phyloP scores from a whole-genome alignment of 176 grass and related monocot genomes.

The Juncus effusus region DNA sequence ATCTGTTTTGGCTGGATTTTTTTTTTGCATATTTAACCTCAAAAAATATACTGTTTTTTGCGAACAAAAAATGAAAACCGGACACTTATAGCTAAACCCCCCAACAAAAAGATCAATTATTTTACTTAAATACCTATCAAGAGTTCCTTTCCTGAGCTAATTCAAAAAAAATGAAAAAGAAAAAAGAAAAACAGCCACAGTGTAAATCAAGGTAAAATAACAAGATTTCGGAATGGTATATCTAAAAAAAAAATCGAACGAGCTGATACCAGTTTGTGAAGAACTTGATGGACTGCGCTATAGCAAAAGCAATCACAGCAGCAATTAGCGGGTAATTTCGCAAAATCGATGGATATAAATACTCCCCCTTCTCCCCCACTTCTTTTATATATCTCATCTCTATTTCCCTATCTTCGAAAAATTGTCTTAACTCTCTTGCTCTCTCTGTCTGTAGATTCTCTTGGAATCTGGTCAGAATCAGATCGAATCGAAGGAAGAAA shows the following conservation, averaged over 20 bases:
- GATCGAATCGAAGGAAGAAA: slow-evolving; percentile 15
- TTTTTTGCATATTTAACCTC: too few species aligned
- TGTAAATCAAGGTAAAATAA: background rate
- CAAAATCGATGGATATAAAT: slow-evolving; percentile 12
- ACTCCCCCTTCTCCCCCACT: background rate
- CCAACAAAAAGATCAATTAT: too few species aligned
- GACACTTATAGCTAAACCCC: too few species aligned
- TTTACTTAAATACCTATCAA: too few species aligned
- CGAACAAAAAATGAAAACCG: too few species aligned
- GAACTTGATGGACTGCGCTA: slow-evolving; percentile 73
- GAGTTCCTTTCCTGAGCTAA: too few species aligned
- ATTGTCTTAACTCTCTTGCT: background rate
- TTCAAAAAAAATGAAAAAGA: slow-evolving; percentile 10
- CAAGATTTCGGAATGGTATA: slow-evolving; percentile 8
- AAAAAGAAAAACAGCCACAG: background rate
- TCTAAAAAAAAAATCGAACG: background rate
- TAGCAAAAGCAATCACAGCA: slow-evolving; percentile 51
- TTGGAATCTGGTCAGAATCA: background rate
- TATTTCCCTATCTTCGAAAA: background rate
- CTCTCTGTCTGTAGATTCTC: background rate
- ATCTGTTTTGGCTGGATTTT: too few species aligned
- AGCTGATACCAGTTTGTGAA: slow-evolving; percentile 58
- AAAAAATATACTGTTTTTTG: too few species aligned
- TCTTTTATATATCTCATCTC: slow-evolving; percentile 25
- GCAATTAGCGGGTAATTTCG: slow-evolving; percentile 71